Evolutionary conservation across 345 rosid species (phyloP).

Genomic region (Zanthoxylum bungeanum): DNA sequence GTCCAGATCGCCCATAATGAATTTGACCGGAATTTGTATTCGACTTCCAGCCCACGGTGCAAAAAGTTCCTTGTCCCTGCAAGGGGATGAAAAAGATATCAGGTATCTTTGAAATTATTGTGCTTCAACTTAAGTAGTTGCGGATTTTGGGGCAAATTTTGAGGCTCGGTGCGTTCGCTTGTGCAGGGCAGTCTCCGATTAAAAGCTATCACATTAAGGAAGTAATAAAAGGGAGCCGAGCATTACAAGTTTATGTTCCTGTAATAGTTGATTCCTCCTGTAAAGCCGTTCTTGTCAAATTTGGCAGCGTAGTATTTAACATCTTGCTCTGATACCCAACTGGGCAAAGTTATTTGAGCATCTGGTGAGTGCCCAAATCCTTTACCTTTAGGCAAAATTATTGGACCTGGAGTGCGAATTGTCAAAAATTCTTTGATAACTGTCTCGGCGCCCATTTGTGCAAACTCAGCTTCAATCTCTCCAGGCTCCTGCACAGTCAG

Average conservation of each 20-base stretch:
- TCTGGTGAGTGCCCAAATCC: too few relatives aligned
- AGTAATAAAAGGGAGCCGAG: too few relatives aligned
- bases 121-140: too few relatives aligned
- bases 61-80: slow-evolving; percentile 78
- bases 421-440: slow-evolving; percentile 47
- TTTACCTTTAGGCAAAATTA: slow-evolving; percentile 44
- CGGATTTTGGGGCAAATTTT: too few relatives aligned
- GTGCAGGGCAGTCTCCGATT: neutral
- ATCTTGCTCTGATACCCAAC: slow-evolving; percentile 66
- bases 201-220: too few relatives aligned
- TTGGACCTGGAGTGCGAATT: slow-evolving; percentile 46
- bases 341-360: slow-evolving; percentile 38
- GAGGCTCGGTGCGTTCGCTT: too few relatives aligned
- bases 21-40: slow-evolving; percentile 68
- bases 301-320: slow-evolving; percentile 44
- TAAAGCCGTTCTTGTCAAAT: slow-evolving; percentile 54
- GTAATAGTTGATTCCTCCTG: too few relatives aligned
- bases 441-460: slow-evolving; percentile 31
- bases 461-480: slow-evolving; percentile 63
- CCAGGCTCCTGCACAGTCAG: slow-evolving; percentile 68
- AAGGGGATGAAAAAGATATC: neutral
- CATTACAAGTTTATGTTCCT: slow-evolving; percentile 60
- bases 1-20: slow-evolving; percentile 74
- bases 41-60: slow-evolving; percentile 60
- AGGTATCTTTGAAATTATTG: too few relatives aligned